Conservation (phyloP, 805 yeast genomes). For the Sugiyamaella marilandica region DNA sequence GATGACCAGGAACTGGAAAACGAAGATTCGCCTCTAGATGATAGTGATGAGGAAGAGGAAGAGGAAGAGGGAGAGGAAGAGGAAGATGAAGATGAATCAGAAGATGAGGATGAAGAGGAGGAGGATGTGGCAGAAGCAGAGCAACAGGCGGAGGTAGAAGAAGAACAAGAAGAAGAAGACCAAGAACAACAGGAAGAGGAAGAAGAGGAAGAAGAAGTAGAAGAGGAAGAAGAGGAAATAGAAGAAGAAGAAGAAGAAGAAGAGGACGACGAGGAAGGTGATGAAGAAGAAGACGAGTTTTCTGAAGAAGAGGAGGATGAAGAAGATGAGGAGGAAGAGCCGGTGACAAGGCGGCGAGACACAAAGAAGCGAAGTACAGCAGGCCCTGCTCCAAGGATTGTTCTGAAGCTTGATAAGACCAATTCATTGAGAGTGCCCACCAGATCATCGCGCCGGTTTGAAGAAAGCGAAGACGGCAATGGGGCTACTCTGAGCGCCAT, state of each 20-base stretch:
- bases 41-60: not conserved
- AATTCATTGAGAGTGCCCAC: not conserved
- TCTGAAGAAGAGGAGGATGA: constrained; percentile 11
- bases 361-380: not conserved
- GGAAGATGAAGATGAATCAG: not conserved
- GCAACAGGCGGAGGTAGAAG: constrained; percentile 4
- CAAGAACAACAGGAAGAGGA: constrained; percentile 21
- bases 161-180: constrained; percentile 13
- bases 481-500: not conserved
- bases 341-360: constrained; percentile 1
- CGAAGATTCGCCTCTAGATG: constrained; percentile 1
- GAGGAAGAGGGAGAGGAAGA: not conserved
- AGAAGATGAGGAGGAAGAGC: constrained; percentile 22
- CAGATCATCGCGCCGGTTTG: not conserved
- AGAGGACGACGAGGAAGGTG: constrained; percentile 21
- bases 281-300: constrained; percentile 21
- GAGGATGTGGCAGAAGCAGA: constrained; percentile 14
- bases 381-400: not conserved
- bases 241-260: constrained; percentile 19
- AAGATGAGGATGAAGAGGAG: constrained; percentile 5
- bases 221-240: constrained; percentile 18
- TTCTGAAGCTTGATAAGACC: constrained; percentile 7
- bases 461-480: constrained; percentile 8
- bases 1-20: not conserved
- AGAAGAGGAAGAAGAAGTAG: constrained; percentile 17